Evolutionary conservation across 352 stramenopile genomes (phyloP).

Genomic region (Globisporangium perplexum): DNA sequence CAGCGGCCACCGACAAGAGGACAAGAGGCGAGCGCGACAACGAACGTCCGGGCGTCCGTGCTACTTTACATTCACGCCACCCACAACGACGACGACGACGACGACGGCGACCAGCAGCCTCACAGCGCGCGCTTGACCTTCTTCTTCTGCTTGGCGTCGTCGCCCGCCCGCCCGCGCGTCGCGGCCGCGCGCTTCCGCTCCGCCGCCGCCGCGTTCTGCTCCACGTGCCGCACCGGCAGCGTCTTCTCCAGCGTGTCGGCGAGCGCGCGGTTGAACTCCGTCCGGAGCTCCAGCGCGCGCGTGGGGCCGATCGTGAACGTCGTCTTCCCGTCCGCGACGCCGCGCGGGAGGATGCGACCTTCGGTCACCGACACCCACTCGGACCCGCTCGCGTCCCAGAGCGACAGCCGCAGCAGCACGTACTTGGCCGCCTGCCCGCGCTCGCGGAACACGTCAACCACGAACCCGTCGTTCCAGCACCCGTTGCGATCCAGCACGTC

Average conservation of each 20-base stretch:
- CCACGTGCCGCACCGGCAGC: constrained; percentile 34
- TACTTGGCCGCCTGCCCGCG: constrained; percentile 35
- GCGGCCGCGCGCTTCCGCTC: constrained; percentile 16
- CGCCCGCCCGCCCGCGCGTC: constrained; percentile 3
- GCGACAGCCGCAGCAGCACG: constrained; percentile 55
- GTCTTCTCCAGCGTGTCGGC: constrained; percentile 50
- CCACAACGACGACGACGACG: no score
- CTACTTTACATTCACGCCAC: no score
- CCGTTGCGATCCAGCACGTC: constrained; percentile 76
- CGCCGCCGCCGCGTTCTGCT: constrained; percentile 15
- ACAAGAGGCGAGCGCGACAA: no score
- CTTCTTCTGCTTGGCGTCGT: constrained; percentile 11
- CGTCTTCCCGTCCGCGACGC: constrained; percentile 46
- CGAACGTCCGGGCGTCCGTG: no score
- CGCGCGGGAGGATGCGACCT: constrained; percentile 64
- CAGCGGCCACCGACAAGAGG: no score
- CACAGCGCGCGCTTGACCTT: constrained; percentile 6
- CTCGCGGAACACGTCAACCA: constrained; percentile 56
- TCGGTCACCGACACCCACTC: constrained; percentile 73
- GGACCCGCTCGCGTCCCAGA: constrained; percentile 45
- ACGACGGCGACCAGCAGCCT: no score
- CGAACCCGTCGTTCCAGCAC: constrained; percentile 78
- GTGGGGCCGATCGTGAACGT: constrained; percentile 35
- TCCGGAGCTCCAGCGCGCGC: constrained; percentile 26
- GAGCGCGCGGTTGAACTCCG: constrained; percentile 43